A percentile compares a stretch with the other conserved stretches of the same genome.
phyloP scores from a whole-genome alignment of 257 asterid genomes.

The Echium plantagineum region DNA sequence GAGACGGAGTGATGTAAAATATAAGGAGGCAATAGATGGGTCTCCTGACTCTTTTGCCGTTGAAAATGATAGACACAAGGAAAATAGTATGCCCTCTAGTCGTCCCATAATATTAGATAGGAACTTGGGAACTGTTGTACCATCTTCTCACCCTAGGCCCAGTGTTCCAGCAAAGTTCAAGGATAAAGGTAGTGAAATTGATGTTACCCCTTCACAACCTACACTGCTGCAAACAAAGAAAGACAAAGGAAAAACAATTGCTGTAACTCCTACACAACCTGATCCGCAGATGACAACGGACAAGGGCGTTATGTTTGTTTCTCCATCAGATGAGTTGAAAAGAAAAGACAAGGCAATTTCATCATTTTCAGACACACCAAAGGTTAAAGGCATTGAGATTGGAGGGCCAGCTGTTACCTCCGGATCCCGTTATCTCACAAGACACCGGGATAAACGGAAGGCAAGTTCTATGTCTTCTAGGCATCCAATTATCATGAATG shows the following conservation, averaged over 20 bases:
- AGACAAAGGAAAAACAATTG: no score
- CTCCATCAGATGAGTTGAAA: no score
- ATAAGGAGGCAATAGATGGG: no score
- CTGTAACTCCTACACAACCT: no score
- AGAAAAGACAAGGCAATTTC: no score
- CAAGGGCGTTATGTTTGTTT: no score
- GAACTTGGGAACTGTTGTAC: constrained; percentile 27
- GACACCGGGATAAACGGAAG: constrained; percentile 3
- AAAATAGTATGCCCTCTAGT: no score
- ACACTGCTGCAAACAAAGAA: neutral
- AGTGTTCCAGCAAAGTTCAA: constrained; percentile 14
- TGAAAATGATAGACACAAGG: no score
- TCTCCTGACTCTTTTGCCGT: no score
- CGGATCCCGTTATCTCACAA: neutral
- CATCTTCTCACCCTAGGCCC: constrained; percentile 5
- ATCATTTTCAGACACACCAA: no score
- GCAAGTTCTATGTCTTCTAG: constrained; percentile 12
- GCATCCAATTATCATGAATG: constrained; percentile 6
- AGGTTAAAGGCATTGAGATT: neutral
- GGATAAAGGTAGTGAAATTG: constrained; percentile 2
- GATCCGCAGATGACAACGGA: no score
- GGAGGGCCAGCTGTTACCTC: neutral
- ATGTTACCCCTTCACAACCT: neutral
- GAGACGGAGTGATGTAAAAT: no score
- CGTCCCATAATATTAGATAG: constrained; percentile 11